Conservation (phyloP, 495 filamentous ascomycete genomes). For the Tricharina praecox region DNA sequence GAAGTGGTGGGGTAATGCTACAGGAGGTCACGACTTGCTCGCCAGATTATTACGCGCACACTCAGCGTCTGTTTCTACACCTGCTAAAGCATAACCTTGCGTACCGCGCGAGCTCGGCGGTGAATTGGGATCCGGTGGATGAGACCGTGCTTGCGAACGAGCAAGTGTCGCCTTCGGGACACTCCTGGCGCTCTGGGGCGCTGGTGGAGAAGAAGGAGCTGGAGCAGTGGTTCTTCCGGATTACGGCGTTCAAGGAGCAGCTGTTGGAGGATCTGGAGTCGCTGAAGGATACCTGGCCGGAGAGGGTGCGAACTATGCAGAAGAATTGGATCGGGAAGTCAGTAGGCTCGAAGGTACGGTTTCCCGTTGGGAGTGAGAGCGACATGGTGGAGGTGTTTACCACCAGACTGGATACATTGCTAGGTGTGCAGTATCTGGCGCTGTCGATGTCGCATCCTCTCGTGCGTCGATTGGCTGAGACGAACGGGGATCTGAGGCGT, state of each 20-base stretch:
- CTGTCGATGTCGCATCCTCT: constrained; percentile 57
- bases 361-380: constrained; percentile 31
- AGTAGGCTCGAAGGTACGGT: constrained; percentile 51
- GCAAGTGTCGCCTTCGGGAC: constrained; percentile 69
- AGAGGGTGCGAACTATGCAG: constrained; percentile 67
- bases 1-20: no score
- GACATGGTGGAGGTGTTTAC: constrained; percentile 58
- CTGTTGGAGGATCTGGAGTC: constrained; percentile 54
- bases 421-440: constrained; percentile 70
- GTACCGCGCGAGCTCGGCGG: constrained; percentile 60
- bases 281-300: constrained; percentile 54
- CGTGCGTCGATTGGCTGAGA: constrained; percentile 42
- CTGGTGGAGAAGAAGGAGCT: constrained; percentile 63
- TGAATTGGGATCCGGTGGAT: constrained; percentile 84
- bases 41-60: constrained; percentile 74
- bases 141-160: constrained; percentile 83
- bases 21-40: constrained; percentile 74
- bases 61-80: constrained; percentile 65
- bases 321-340: constrained; percentile 78
- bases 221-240: constrained; percentile 82
- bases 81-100: constrained; percentile 55
- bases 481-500: constrained; percentile 40
- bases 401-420: constrained; percentile 66
- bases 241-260: constrained; percentile 59
- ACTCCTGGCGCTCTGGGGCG: constrained; percentile 75